phyloP scores from a whole-genome alignment of 2,329 filamentous ascomycete species.

The Hymenoscyphus occultus region DNA sequence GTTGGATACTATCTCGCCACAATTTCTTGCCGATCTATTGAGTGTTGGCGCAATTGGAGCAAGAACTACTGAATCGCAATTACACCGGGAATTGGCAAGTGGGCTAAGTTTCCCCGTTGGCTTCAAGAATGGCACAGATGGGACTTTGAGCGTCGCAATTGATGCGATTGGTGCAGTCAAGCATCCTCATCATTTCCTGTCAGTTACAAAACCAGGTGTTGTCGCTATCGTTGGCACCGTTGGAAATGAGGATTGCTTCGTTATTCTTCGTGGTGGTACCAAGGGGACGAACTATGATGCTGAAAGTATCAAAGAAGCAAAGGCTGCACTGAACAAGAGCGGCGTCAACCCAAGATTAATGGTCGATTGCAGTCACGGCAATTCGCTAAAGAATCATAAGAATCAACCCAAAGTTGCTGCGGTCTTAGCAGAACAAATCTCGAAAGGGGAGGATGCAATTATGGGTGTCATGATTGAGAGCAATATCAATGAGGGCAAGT shows the following conservation, averaged over 20 bases:
- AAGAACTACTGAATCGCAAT: slow-evolving; percentile 92
- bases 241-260: slow-evolving; percentile 96
- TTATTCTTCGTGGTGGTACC: slow-evolving; percentile 88
- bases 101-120: slow-evolving; percentile 96
- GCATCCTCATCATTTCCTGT: slow-evolving; percentile 94
- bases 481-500: slow-evolving; percentile 83
- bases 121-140: slow-evolving; percentile 99
- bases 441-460: slow-evolving; percentile 74
- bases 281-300: slow-evolving; percentile 93
- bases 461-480: slow-evolving; percentile 99
- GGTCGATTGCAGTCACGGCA: slow-evolving; percentile 98
- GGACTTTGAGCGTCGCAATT: slow-evolving; percentile 81
- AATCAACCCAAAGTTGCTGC: slow-evolving; percentile 90
- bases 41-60: slow-evolving; percentile 92
- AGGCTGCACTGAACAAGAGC: slow-evolving; percentile 72
- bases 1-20: slow-evolving; percentile 95
- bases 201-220: slow-evolving; percentile 93
- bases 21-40: slow-evolving; percentile 90
- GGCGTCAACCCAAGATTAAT: slow-evolving; percentile 76
- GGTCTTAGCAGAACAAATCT: slow-evolving; percentile 77
- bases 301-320: slow-evolving; percentile 78
- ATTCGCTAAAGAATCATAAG: slow-evolving; percentile 92
- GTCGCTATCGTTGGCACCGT: slow-evolving; percentile 92
- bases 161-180: slow-evolving; percentile 92
- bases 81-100: slow-evolving; percentile 90